phyloP scores from a whole-genome alignment of 2,329 filamentous ascomycete species.

The Ilyonectria robusta region DNA sequence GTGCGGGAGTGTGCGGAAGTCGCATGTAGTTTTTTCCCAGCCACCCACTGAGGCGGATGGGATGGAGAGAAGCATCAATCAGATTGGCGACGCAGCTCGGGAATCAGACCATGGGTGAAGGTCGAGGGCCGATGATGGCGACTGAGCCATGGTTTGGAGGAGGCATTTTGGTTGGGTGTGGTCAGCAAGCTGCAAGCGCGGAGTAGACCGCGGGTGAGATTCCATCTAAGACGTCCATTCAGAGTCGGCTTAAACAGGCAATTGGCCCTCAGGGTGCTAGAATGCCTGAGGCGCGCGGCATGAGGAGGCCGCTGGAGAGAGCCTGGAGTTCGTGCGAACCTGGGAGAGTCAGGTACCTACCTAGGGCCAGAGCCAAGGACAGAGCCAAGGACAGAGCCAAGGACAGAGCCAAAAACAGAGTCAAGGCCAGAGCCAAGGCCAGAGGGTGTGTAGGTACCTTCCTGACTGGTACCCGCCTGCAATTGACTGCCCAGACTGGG shows the following conservation, averaged over 20 bases:
- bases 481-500: conserved; percentile 18
- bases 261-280: neutral
- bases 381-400: no score
- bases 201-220: conserved; percentile 3
- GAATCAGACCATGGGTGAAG: conserved; percentile 40
- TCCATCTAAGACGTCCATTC: conserved; percentile 7
- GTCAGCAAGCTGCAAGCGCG: conserved; percentile 23
- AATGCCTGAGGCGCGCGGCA: conserved; percentile 6
- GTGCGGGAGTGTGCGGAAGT: conserved; percentile 42
- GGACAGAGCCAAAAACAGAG: no score
- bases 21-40: conserved; percentile 38
- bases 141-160: conserved; percentile 17
- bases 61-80: conserved; percentile 27
- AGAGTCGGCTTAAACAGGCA: neutral
- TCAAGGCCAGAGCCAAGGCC: neutral
- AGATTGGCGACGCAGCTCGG: conserved; percentile 40
- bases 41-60: conserved; percentile 42
- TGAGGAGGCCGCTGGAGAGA: neutral
- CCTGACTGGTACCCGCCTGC: conserved; percentile 14
- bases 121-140: conserved; percentile 34
- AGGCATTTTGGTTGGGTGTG: conserved; percentile 23
- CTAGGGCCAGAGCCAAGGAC: neutral
- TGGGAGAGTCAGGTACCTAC: conserved; percentile 9
- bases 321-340: conserved; percentile 13
- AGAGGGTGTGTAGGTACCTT: conserved; percentile 9